Evolutionary conservation across 2,329 filamentous ascomycete species (phyloP).

Genomic region (Paramyrothecium roridum): DNA sequence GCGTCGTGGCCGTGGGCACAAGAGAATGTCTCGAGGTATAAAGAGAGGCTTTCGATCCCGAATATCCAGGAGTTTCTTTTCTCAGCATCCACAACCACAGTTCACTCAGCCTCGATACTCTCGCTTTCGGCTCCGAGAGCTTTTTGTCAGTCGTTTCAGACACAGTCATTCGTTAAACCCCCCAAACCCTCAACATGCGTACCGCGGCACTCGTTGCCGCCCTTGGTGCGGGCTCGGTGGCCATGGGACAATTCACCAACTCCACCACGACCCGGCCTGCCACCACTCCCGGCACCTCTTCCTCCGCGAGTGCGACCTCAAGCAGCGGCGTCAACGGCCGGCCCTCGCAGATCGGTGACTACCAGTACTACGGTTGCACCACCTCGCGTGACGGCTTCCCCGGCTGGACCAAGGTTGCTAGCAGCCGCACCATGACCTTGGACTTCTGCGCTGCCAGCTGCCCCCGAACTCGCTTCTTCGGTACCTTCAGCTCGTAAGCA

Average conservation of each 20-base stretch:
- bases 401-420: conserved; percentile 13
- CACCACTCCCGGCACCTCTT: background rate
- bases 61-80: background rate
- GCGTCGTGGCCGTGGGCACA: background rate
- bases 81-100: background rate
- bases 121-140: conserved; percentile 1
- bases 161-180: background rate
- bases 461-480: conserved; percentile 18
- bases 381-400: conserved; percentile 14
- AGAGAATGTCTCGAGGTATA: background rate
- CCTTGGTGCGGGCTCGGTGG: background rate
- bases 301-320: background rate
- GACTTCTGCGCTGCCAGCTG: conserved; percentile 21
- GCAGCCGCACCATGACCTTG: conserved; percentile 14
- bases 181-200: background rate
- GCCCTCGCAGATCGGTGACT: conserved; percentile 14
- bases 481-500: conserved; percentile 18
- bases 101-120: background rate
- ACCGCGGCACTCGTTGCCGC: background rate
- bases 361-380: conserved; percentile 22
- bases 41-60: background rate
- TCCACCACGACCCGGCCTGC: background rate
- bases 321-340: conserved; percentile 6
- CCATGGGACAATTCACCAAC: background rate
- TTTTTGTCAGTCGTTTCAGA: conserved; percentile 1